Percentiles rank a stretch among this genome's conserved stretches.
These are phyloP conservation scores for Kwoniella shivajii DNA, from an alignment of 1,284 basidiomycete species.

Conservation along the genomic window DNA sequence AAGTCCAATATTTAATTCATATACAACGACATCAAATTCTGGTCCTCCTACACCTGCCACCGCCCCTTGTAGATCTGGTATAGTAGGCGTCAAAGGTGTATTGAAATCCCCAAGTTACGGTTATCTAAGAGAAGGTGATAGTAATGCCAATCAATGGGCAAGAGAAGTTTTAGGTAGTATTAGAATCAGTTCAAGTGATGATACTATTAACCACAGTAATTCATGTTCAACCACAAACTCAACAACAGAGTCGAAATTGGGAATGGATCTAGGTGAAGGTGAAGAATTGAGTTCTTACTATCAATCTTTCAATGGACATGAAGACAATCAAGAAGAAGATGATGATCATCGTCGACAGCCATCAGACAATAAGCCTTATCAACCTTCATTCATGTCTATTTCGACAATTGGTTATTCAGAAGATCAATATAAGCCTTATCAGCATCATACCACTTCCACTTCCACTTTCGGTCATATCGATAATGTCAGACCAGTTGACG, in stretches of 20 bases:
- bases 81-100: slow-evolving; percentile 5
- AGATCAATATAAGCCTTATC: slow-evolving; percentile 4
- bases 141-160: neutral
- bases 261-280: neutral
- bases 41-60: neutral
- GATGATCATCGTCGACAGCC: neutral
- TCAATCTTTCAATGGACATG: neutral
- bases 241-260: no score
- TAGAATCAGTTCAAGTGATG: neutral
- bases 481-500: neutral
- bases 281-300: neutral
- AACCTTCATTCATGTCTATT: neutral
- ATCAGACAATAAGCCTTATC: neutral
- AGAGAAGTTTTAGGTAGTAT: slow-evolving; percentile 4
- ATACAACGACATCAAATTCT: neutral
- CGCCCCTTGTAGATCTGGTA: neutral
- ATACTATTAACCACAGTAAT: no score
- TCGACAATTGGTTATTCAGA: neutral
- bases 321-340: no score
- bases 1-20: neutral
- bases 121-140: neutral
- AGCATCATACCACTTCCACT: neutral
- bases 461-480: neutral
- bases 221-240: no score
- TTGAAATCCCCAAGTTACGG: slow-evolving; percentile 2